Evolutionary conservation across 345 rosid genomes (phyloP), one percentile per base, ranked within the genome.

Genomic region (Anacardium occidentale): DNA sequence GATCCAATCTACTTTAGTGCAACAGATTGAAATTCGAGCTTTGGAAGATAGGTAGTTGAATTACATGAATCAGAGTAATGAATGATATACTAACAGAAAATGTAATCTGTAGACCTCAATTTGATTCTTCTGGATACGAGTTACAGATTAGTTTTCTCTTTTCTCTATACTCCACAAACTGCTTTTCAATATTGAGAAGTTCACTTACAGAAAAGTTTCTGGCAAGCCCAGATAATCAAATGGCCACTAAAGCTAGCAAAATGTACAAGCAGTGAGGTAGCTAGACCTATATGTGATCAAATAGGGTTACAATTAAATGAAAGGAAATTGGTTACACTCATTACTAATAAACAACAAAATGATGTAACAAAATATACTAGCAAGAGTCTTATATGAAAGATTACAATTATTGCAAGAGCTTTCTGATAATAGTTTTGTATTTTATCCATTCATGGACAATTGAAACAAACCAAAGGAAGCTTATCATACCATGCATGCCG

Each of bases 181-280:
- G 63, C 7, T 64, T 44, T 56, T 24, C 65, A 26, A 14, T 62
- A 68, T 42, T 25, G 44, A 61, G 21, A 53, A 66, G 53, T 42
- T 75, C 32, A 54, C n/a, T 68, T 62, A 64, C 25, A 53, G 18
- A 61, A 52, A 61, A n/a, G 21, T 24, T 24, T 25, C 54, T 44
- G 22, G 12, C 6, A 44, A 21, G 11, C 0, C 0, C 0, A 24
- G 24, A 24, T 17, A 40, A 47, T 64, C 17, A 20, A 65, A 47
- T 65, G 24, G 0, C 14, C 22, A 14, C 55, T 22, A 24, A 62
- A 62, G 26, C 22, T 8, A 10, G 7, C 13, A 62, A 62, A 61
- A n/a, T 20, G 58, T 54, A 18, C 11, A 10, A 62, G 26, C 50
- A 8, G 29, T 20, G 26, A 54, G 22, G 26, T 40, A 64, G 50